Percentiles rank a stretch among this genome's conserved stretches.
Conservation (phyloP, 1,139 yeast genomes). For the Spencermartinsiella ligniputridi region DNA sequence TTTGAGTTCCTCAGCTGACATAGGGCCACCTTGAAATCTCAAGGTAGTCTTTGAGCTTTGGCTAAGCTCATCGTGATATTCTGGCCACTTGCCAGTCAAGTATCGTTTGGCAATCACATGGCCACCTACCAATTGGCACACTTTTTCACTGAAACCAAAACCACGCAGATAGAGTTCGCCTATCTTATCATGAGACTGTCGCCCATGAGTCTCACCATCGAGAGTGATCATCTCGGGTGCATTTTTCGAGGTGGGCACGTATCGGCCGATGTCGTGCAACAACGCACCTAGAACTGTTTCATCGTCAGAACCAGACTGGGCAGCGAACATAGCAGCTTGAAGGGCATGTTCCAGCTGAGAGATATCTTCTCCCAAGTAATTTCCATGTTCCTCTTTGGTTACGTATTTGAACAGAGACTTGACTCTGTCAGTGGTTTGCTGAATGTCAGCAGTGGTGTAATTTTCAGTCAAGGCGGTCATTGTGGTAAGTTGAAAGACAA, state of each 20-base stretch:
- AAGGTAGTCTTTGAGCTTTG: slow-evolving; percentile 12
- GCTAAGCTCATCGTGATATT: slow-evolving; percentile 14
- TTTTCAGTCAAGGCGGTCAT: background rate
- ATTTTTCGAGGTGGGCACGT: slow-evolving; percentile 13
- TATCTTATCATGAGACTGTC: slow-evolving; percentile 14
- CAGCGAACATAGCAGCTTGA: slow-evolving; percentile 14
- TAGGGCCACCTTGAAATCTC: slow-evolving; percentile 16
- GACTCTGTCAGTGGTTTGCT: slow-evolving; percentile 5
- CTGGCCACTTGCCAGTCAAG: slow-evolving; percentile 11
- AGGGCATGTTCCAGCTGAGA: slow-evolving; percentile 17
- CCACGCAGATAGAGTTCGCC: slow-evolving; percentile 17
- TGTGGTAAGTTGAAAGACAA: background rate
- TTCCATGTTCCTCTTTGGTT: slow-evolving; percentile 14
- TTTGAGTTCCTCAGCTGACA: slow-evolving; percentile 8
- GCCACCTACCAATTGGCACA: slow-evolving; percentile 17
- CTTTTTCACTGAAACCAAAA: slow-evolving; percentile 17
- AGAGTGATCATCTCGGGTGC: slow-evolving; percentile 11
- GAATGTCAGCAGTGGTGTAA: background rate
- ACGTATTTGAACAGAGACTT: slow-evolving; percentile 13
- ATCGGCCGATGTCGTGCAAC: slow-evolving; percentile 17
- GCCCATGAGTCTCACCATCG: slow-evolving; percentile 8
- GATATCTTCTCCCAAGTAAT: slow-evolving; percentile 14
- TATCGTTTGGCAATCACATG: slow-evolving; percentile 17
- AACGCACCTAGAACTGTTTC: slow-evolving; percentile 15
- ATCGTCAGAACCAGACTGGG: slow-evolving; percentile 13